Base-by-base conservation (phyloP, 2,329 filamentous ascomycete genomes). In the Cephalotrichum gorgonifer region DNA sequence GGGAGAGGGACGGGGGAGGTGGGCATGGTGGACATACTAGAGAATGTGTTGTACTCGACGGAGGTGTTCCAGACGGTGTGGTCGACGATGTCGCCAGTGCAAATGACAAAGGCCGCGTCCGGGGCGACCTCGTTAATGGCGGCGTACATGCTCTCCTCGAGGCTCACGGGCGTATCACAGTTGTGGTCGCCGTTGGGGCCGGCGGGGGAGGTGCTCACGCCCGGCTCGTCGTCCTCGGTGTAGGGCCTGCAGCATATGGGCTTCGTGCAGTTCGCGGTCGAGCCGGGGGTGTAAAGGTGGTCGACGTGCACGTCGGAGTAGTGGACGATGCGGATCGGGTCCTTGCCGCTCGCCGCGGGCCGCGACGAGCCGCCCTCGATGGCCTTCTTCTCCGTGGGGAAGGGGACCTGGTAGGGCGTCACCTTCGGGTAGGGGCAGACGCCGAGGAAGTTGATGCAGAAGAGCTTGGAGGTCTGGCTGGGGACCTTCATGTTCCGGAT, bases 221-320 rank as follows among this genome's bases (percentile, higher is more conserved):
- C 75, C 2, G 74, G 72, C 6, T 66, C 64, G 53, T 79, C 72
- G 2, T 56, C 60, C 1, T 66, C 56, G 1, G 67, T 69, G 54
- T 76, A 79, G 1, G 69, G 60, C 47, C 77, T 70, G 61, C 78
- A 82, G 60, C 78, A 82, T 49, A 81, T 76, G 2, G 75, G 75
- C 57, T 79, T 78, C 26, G 69, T 69, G 60, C 78, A 82, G 52
- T 78, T 67, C 22, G 72, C 68, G 55, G 68, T 78, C 6, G 74
- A 66, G 0, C 78, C 78, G 2, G 68, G 60, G 23, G 69, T 67
- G 57, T 82, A 82, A 11, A 69, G 64, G 6, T 69, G 71, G 53
- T 82, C 78, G 48, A 81, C 63, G 51, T 81, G 78, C 39, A 79
- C 76, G 53, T 82, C 78, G 12, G 74, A 78, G 58, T 76, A 75